These are phyloP conservation scores for Pythium monospermum DNA, from an alignment of 352 stramenopile genomes.

Conservation along the genomic window DNA sequence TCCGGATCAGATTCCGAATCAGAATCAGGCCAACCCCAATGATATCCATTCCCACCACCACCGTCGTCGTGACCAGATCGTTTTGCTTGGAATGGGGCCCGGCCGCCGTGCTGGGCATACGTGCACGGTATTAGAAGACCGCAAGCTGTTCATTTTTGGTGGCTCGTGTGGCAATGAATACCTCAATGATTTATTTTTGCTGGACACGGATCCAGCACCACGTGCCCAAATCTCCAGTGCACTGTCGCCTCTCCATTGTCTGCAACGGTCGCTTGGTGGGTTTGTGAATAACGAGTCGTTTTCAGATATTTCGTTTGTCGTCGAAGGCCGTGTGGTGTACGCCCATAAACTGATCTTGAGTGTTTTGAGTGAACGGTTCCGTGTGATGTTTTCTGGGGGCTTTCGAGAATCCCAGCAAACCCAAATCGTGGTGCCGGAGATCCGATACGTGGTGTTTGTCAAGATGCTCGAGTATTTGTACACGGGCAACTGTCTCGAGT, in stretches of 20 bases:
- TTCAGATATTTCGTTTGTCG: conserved; percentile 94
- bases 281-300: conserved; percentile 94
- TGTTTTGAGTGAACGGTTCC: conserved; percentile 90
- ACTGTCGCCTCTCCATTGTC: conserved; percentile 48
- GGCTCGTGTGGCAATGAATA: conserved; percentile 90
- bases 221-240: conserved; percentile 69
- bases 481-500: conserved; percentile 53
- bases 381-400: conserved; percentile 92
- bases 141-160: conserved; percentile 93
- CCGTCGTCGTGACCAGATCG: conserved; percentile 54
- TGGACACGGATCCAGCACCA: conserved; percentile 92
- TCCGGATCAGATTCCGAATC: background rate
- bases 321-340: conserved; percentile 91
- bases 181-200: conserved; percentile 92
- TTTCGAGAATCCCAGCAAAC: conserved; percentile 84
- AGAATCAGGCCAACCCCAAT: conserved; percentile 52
- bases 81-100: conserved; percentile 83
- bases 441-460: conserved; percentile 88
- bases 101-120: conserved; percentile 91
- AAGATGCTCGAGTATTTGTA: conserved; percentile 95
- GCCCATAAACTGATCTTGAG: conserved; percentile 94
- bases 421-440: conserved; percentile 89
- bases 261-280: conserved; percentile 75
- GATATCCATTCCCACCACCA: conserved; percentile 33
- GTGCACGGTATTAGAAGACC: conserved; percentile 87